Percentiles rank a stretch among this genome's conserved stretches.
These are phyloP conservation scores for Pharnaceum exiguum DNA, from an alignment of 148 eudicot genomes.

Conservation along the genomic window DNA sequence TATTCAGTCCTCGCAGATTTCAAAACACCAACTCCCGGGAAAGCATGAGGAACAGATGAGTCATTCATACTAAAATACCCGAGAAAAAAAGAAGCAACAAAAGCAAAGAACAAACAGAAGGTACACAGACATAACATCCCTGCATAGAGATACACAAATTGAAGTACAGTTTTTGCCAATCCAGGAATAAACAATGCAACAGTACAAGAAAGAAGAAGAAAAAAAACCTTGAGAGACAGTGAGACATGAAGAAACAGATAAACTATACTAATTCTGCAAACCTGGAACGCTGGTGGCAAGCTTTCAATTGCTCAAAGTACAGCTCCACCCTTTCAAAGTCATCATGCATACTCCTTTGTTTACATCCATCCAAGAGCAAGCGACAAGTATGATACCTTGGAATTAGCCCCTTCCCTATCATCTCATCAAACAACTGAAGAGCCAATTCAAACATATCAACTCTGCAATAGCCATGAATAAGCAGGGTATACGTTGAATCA, in stretches of 20 bases:
- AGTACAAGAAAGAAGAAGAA: neutral
- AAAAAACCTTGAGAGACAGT: neutral
- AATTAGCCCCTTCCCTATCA: constrained; percentile 56
- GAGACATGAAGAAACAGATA: neutral
- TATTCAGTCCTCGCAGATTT: too few species aligned
- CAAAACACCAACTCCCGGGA: too few species aligned
- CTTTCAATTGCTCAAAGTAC: constrained; percentile 48
- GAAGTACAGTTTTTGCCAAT: too few species aligned
- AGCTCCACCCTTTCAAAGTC: constrained; percentile 55
- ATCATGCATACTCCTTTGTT: constrained; percentile 42
- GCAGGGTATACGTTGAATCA: constrained; percentile 55
- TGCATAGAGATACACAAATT: too few species aligned
- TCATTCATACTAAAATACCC: too few species aligned
- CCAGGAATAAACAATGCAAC: too few species aligned
- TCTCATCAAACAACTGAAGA: constrained; percentile 55
- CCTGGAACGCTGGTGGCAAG: constrained; percentile 19
- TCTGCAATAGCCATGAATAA: constrained; percentile 81
- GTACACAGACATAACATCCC: too few species aligned
- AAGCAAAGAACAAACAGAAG: too few species aligned
- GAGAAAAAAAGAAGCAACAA: too few species aligned
- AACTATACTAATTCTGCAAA: constrained; percentile 1
- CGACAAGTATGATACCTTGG: constrained; percentile 64
- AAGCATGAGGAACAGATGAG: too few species aligned
- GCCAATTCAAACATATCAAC: constrained; percentile 56
- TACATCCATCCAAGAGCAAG: constrained; percentile 53